Base-by-base conservation (phyloP, 257 asterid species). In the Solanum etuberosum region DNA sequence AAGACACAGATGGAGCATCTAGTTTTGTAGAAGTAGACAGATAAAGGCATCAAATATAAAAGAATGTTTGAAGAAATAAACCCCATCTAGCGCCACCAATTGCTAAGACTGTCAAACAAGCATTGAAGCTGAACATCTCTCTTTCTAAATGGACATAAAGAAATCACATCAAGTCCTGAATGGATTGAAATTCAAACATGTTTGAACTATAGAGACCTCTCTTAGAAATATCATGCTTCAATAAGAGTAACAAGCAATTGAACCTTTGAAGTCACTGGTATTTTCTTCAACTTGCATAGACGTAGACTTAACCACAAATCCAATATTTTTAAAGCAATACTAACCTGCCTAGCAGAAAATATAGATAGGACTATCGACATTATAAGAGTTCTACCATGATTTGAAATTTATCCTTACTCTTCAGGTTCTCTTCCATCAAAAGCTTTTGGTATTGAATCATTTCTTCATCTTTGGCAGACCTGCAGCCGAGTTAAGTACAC, bases 401-500 rank as follows among this genome's bases (percentile, higher is more conserved):
- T 77, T 9, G 38, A 27, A 46, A n/a, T 38, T 29, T 86, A 71
- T 89, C 85, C 98, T 91, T 92, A 96, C 98, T 93, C 88, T 92
- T 95, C 70, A 87, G 92, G 84, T 89, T 93, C 88, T 94, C 94
- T 92, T 93, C 96, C 88, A 88, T 89, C 91, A 93, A 85, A 87
- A 89, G 93, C 89, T 92, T 90, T 87, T 92, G 92, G 89, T 90
- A 88, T 86, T 91, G 91, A 89, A 87, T 73, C 27, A 85, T 86
- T 65, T 92, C 92, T 68, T 96, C 96, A 57, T 94, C 93, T 46
- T 89, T 91, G 74, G 93, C 87, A 91, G 95, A 89, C 89, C 98
- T 94, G 93, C 91, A 93, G 83, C 87, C 88, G 85, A 89, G 85
- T 4, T 27, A 85, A 59, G 82, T 40, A 76, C 61, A 81, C 73